These are phyloP conservation scores for Daldinia decipiens DNA, from an alignment of 495 filamentous ascomycete genomes.

Conservation along the genomic window DNA sequence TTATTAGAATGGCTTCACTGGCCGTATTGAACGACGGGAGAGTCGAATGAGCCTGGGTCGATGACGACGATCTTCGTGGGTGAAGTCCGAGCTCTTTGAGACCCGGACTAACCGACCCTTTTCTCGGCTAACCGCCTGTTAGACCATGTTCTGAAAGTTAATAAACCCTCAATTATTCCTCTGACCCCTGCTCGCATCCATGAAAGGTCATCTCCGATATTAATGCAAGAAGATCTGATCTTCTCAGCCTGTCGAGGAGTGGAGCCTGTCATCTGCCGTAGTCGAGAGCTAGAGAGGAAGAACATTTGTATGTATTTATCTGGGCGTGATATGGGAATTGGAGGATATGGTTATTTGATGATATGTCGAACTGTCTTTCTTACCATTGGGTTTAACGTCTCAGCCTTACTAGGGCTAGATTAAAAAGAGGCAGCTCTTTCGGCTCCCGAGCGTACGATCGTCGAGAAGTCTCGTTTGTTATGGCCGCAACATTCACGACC, in stretches of 20 bases:
- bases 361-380: background rate
- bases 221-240: slow-evolving; percentile 45
- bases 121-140: slow-evolving; percentile 33
- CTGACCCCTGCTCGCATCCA: slow-evolving; percentile 24
- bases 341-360: background rate
- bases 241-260: slow-evolving; percentile 27
- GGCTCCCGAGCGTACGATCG: slow-evolving; percentile 3
- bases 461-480: slow-evolving; percentile 15
- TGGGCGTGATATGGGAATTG: background rate
- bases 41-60: slow-evolving; percentile 24
- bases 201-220: slow-evolving; percentile 45
- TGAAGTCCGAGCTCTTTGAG: slow-evolving; percentile 32
- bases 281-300: slow-evolving; percentile 1
- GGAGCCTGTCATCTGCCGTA: slow-evolving; percentile 29
- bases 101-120: slow-evolving; percentile 5
- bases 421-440: background rate
- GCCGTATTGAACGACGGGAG: background rate
- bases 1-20: slow-evolving; percentile 12
- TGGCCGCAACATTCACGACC: slow-evolving; percentile 17
- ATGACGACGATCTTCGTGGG: slow-evolving; percentile 29
- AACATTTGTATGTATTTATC: background rate
- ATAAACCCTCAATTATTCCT: slow-evolving; percentile 24
- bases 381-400: slow-evolving; percentile 1
- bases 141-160: slow-evolving; percentile 8
- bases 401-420: slow-evolving; percentile 22